Base-by-base conservation (phyloP, 345 rosid genomes). In the Aethionema arabicum region DNA sequence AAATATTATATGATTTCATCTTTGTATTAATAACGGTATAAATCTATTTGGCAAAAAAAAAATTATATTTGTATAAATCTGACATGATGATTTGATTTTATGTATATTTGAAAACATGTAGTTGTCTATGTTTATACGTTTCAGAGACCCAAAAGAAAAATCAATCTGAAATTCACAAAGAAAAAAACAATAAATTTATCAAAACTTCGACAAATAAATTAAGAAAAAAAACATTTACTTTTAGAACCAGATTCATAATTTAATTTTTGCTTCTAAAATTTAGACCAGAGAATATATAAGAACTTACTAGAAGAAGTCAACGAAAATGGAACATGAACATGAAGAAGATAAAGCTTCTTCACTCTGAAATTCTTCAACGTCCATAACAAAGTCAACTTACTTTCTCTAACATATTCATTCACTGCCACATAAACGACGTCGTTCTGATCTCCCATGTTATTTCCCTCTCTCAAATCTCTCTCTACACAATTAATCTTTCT, bases 401-500 rank as follows among this genome's bases (percentile, higher is more conserved):
- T 79, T 59, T 78, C 78, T 67, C 54, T 66, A 35, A 78, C 66
- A 36, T 70, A 72, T 52, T 63, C 74, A 44, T 76, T 85, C 47
- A 86, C 85, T n/a, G 89, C 89, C 57, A 83, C 81, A 53, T 77
- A 85, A 4, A 85, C 52, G 11, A 70, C 64, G 8, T 79, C 73
- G 60, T 52, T 56, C 14, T 43, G 62, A 15, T 38, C 53, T 15
- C 72, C 75, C 73, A 76, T 72, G 27, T 71, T 21, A 21, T n/a
- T n/a, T n/a, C 27, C 27, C 27, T 21, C 27, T 21, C 27, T 21
- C 27, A 21, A 21, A 21, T 21, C 27, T 21, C 27, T 21, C 27
- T 21, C 27, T 21, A 21, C 27, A 21, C 27, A 21, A 21, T 21
- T 2, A 11, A 30, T 43, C 54, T 55, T 30, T 9, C 32, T 65